Base-by-base conservation (phyloP, 345 rosid species). In the Raphanus raphanistrum region DNA sequence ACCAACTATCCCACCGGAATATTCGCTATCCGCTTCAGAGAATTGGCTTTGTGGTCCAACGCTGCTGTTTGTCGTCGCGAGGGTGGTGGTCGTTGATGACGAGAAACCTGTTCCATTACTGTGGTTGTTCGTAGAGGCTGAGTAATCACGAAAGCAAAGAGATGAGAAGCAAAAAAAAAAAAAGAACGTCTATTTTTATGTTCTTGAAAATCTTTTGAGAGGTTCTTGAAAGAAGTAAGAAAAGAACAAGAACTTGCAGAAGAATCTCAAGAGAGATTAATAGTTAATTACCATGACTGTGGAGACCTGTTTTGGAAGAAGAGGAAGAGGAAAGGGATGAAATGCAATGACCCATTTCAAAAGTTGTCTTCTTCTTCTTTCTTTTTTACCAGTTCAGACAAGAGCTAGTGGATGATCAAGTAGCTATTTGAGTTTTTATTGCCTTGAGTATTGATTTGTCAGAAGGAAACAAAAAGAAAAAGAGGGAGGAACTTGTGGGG, bases 1-100 rank as follows among this genome's bases (percentile, higher is more conserved):
- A 59, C 55, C 70, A 21, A 76, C 60, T 16, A 64, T 82, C 15
- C 79, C 73, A 54, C 5, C 63, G 41, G 79, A 74, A 17, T 12
- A 64, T 21, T 88, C 87, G 55, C 88, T 88, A 31, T 57, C 83
- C 6, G 76, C 80, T 48, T 74, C 80, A 0, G 90, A 90, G 58
- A 82, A 73, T 60, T 87, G 90, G 66, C 90, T 85, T 29, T 28
- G 31, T 71, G 61, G 82, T 33, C 73, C 84, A 2, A 67, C 62
- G 59, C 89, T 87, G 67, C 86, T 80, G 72, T 50, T 76, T 8
- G 82, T 83, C 11, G 79, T 75, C 4, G 80, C 77, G 1, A 8
- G 45, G 16, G 17, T 38, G 25, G 86, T 72, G 70, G 28, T 38
- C 12, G 78, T 79, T 28, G 43, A n/a, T 21, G 29, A 83, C 4